A percentile compares a stretch with the other conserved stretches of the same genome.
Evolutionary conservation across 169 alveolate genomes (phyloP).

Genomic region (Plasmodium berghei): DNA sequence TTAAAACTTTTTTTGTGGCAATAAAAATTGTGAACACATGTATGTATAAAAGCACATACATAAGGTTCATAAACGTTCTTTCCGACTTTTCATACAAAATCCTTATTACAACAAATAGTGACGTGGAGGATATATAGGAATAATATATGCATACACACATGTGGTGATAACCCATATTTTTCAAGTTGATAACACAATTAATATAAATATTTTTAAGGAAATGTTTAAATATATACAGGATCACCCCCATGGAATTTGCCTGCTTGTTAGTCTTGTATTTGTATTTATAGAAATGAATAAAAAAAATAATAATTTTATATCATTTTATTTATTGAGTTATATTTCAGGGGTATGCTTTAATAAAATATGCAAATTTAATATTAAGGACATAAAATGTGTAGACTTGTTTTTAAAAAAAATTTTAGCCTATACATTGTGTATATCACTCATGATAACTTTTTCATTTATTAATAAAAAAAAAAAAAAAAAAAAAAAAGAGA

Average conservation of each 20-base stretch:
- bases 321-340: slow-evolving; percentile 28
- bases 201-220: too few relatives aligned
- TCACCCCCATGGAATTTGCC: slow-evolving; percentile 9
- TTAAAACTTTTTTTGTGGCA: too few relatives aligned
- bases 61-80: too few relatives aligned
- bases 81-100: too few relatives aligned
- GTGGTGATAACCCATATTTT: too few relatives aligned
- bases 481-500: too few relatives aligned
- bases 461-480: slow-evolving; percentile 35
- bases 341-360: slow-evolving; percentile 34
- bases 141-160: too few relatives aligned
- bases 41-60: too few relatives aligned
- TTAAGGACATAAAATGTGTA: slow-evolving; percentile 10
- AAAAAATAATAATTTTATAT: slow-evolving; percentile 1
- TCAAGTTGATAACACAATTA: too few relatives aligned
- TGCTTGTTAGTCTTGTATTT: slow-evolving; percentile 17
- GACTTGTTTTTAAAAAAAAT: slow-evolving; percentile 23
- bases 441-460: slow-evolving; percentile 53
- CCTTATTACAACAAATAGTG: too few relatives aligned
- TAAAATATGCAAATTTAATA: slow-evolving; percentile 34
- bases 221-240: slow-evolving; percentile 7
- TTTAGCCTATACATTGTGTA: slow-evolving; percentile 44
- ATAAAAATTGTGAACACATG: too few relatives aligned
- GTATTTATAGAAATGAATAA: slow-evolving; percentile 19
- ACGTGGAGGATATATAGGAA: too few relatives aligned